Evolutionary conservation across 148 eudicot species (phyloP).

Genomic region (Rhododendron vialii): DNA sequence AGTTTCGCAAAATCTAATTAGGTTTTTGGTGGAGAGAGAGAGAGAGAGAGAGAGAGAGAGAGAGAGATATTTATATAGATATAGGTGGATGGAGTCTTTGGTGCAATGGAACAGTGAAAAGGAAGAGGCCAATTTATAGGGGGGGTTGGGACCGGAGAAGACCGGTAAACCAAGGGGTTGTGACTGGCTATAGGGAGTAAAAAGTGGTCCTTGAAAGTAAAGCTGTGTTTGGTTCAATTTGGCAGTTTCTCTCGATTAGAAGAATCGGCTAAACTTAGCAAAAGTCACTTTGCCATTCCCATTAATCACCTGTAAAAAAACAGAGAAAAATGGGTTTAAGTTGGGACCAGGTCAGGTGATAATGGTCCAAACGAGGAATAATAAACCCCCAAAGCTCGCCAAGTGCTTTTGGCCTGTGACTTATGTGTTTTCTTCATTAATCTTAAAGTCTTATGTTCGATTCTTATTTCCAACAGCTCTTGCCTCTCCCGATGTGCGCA

Average conservation of each 20-base stretch:
- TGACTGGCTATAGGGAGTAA: conserved; percentile 5
- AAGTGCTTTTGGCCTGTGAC: fast-evolving
- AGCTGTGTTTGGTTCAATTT: neutral
- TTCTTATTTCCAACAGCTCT: no score
- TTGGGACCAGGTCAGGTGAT: neutral
- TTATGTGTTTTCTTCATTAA: fast-evolving
- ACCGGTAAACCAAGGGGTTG: neutral
- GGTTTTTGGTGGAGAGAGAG: no score
- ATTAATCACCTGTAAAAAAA: neutral
- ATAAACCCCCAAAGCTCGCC: neutral
- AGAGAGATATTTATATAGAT: no score
- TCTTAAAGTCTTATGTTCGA: no score
- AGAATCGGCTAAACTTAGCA: conserved; percentile 2
- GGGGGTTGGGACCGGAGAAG: conserved; percentile 5
- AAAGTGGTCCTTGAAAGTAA: neutral
- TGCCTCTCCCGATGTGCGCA: no score
- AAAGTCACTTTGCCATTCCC: neutral
- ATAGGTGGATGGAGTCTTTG: neutral
- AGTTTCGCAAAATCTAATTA: no score
- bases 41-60: no score
- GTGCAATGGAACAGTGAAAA: conserved; percentile 10
- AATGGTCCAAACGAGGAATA: neutral
- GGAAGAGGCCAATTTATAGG: neutral
- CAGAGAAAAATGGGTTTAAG: no score
- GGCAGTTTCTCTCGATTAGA: neutral